These are phyloP conservation scores for Verticillium tricorpus DNA, from an alignment of 2,329 filamentous ascomycete species.

Conservation along the genomic window DNA sequence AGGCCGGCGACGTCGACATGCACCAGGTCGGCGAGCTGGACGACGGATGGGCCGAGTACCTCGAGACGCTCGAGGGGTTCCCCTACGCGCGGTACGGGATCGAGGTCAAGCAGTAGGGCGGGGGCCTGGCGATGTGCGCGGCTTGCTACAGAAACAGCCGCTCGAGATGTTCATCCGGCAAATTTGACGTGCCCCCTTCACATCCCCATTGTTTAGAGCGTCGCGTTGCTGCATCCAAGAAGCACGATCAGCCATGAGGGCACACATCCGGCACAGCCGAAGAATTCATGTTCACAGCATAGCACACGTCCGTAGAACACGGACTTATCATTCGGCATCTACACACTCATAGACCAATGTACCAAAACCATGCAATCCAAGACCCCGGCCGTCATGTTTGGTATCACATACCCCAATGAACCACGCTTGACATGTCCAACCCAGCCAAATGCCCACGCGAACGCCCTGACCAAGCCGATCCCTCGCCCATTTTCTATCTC, in stretches of 20 bases:
- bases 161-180: too few species aligned
- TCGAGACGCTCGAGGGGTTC: constrained; percentile 46
- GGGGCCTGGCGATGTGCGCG: constrained; percentile 8
- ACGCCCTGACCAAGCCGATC: neutral
- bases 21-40: constrained; percentile 52
- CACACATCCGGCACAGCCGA: too few species aligned
- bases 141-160: too few species aligned
- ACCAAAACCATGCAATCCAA: neutral
- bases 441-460: neutral
- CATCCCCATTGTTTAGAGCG: too few species aligned
- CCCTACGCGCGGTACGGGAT: constrained; percentile 58
- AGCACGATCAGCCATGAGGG: too few species aligned
- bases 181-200: too few species aligned
- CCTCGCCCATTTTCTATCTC: neutral
- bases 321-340: neutral
- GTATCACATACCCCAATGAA: neutral
- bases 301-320: neutral
- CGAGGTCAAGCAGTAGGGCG: constrained; percentile 31
- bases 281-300: neutral
- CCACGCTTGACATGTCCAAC: neutral
- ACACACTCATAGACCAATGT: neutral
- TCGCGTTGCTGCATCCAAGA: too few species aligned
- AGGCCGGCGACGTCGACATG: constrained; percentile 51
- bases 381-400: neutral
- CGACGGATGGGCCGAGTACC: constrained; percentile 59